A percentile compares a stretch with the other conserved stretches of the same genome.
Conservation (phyloP, 129 eudicot genomes). For the sunflower (Helianthus annuus) region DNA sequence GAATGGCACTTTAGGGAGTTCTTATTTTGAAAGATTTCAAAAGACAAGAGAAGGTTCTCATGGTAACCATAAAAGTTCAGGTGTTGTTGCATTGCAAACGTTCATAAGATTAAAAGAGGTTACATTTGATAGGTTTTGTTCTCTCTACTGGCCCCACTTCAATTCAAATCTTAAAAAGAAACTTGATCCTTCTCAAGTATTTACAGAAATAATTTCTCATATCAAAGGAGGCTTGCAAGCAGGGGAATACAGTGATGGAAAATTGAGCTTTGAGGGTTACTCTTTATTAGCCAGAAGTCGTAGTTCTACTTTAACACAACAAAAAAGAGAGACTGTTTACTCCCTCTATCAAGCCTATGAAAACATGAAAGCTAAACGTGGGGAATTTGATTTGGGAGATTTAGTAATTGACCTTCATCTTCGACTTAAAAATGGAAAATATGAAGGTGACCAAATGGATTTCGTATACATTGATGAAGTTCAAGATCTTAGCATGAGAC, state of each 20-base stretch:
- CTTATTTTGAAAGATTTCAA: conserved; percentile 62
- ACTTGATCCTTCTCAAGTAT: too few species aligned
- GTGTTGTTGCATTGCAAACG: too few species aligned
- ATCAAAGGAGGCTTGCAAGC: too few species aligned
- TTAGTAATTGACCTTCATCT: conserved; percentile 68
- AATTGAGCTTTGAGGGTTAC: conserved; percentile 40
- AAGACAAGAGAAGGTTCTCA: conserved; percentile 27
- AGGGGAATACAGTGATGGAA: conserved; percentile 29
- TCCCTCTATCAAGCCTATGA: conserved; percentile 59
- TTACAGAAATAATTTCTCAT: too few species aligned
- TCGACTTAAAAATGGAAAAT: conserved; percentile 38
- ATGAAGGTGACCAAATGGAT: too few species aligned
- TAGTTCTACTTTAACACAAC: conserved; percentile 42
- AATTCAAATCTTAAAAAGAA: too few species aligned
- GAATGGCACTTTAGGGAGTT: conserved; percentile 58
- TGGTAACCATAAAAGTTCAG: conserved; percentile 26
- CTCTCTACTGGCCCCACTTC: too few species aligned
- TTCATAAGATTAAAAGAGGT: too few species aligned
- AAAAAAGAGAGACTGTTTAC: conserved; percentile 46
- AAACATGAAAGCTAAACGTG: conserved; percentile 48
- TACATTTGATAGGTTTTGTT: too few species aligned
- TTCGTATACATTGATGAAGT: too few species aligned
- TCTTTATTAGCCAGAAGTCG: conserved; percentile 42
- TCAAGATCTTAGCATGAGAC: too few species aligned
- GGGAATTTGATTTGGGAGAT: conserved; percentile 73